These are phyloP conservation scores for Candida xyloterini DNA, from an alignment of 805 yeast genomes.

Conservation along the genomic window DNA sequence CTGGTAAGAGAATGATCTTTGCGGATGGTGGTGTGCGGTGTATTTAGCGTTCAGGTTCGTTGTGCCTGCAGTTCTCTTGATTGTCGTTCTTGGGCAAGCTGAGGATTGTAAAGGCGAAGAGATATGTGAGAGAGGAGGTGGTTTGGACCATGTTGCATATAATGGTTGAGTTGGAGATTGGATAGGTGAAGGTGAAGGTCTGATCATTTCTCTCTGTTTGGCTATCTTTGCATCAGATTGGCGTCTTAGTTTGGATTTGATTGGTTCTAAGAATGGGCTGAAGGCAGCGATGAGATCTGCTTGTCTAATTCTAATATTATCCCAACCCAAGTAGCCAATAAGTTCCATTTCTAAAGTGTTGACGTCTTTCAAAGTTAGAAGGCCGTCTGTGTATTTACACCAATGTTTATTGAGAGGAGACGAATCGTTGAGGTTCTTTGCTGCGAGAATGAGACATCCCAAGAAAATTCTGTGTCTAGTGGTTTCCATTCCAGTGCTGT, in stretches of 20 bases:
- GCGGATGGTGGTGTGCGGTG: conserved; percentile 11
- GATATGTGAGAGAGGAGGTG: conserved; percentile 8
- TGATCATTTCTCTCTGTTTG: conserved; percentile 13
- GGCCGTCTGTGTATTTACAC: conserved; percentile 89
- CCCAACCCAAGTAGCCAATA: conserved; percentile 81
- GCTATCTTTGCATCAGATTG: conserved; percentile 19
- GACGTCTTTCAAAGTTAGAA: conserved; percentile 72
- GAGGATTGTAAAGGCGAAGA: conserved; percentile 16
- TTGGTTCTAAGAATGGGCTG: conserved; percentile 72
- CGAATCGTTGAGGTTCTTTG: conserved; percentile 88
- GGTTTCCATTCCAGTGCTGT: conserved; percentile 88
- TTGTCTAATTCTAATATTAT: conserved; percentile 59
- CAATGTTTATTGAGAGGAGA: conserved; percentile 95
- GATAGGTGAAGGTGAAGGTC: conserved; percentile 5
- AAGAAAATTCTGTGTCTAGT: conserved; percentile 91
- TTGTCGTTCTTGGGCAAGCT: conserved; percentile 2
- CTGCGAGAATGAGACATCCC: conserved; percentile 87
- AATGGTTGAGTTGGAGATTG: conserved; percentile 15
- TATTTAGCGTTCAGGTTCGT: conserved; percentile 14
- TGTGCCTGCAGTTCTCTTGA: conserved; percentile 15
- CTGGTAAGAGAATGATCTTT: conserved; percentile 24
- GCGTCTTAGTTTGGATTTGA: conserved; percentile 49
- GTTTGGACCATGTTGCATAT: conserved; percentile 12
- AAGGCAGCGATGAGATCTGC: conserved; percentile 68
- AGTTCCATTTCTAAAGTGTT: conserved; percentile 90